Evolutionary conservation across 176 grass and related monocot genomes (phyloP).

Genomic region (Lolium perenne): DNA sequence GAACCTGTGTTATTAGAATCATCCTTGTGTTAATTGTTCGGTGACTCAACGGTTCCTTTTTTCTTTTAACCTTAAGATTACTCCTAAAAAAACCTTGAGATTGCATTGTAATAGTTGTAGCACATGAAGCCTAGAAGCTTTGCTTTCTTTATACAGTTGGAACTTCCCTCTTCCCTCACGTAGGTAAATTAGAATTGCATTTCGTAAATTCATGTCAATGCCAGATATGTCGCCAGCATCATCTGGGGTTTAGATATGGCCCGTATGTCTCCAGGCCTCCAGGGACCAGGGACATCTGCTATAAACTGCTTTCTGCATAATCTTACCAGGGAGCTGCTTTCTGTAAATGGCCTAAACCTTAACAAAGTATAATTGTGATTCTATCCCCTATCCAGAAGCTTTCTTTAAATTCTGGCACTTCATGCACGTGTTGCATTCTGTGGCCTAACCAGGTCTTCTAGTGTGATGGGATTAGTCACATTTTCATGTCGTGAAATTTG

Average conservation of each 20-base stretch:
- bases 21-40: neutral
- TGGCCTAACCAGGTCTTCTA: neutral
- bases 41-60: neutral
- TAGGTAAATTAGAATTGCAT: neutral
- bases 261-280: neutral
- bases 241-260: neutral
- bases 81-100: neutral
- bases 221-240: slow-evolving; percentile 1
- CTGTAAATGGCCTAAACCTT: slow-evolving; percentile 5
- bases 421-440: neutral
- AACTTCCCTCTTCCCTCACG: slow-evolving; percentile 6
- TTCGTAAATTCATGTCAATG: neutral
- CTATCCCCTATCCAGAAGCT: slow-evolving; percentile 3
- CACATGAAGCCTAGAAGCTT: too few relatives aligned
- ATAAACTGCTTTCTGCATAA: neutral
- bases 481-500: slow-evolving; percentile 20
- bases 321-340: neutral
- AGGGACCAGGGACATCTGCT: neutral
- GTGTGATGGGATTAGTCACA: neutral
- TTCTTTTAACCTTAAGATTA: slow-evolving; percentile 32
- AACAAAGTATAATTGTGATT: neutral
- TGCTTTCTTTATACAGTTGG: neutral
- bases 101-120: neutral
- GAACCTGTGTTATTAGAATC: neutral
- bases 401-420: neutral